Percentiles rank a stretch among this genome's conserved stretches.
Conservation (phyloP, 1,139 yeast genomes). For the Casaregolazyma lundiana region DNA sequence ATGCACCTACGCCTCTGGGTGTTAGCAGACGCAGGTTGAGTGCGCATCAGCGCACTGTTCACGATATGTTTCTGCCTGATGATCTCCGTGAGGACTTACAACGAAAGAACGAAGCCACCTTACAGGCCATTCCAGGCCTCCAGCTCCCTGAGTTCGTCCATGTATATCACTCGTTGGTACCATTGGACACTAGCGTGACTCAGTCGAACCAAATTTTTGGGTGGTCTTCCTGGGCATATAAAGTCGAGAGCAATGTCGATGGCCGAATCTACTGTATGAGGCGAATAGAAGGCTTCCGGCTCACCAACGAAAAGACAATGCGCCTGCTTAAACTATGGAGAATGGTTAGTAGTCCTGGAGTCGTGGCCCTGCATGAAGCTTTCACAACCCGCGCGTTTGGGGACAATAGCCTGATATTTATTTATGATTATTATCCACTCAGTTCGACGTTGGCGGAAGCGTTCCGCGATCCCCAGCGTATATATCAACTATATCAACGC, state of each 20-base stretch:
- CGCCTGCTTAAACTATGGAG: slow-evolving; percentile 51
- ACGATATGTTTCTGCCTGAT: slow-evolving; percentile 66
- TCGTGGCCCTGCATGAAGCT: slow-evolving; percentile 70
- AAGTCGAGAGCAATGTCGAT: slow-evolving; percentile 73
- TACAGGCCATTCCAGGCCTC: slow-evolving; percentile 61
- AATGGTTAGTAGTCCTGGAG: slow-evolving; percentile 46
- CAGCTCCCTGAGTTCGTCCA: slow-evolving; percentile 73
- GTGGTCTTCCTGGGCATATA: slow-evolving; percentile 60
- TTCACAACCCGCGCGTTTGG: slow-evolving; percentile 87
- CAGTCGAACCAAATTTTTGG: slow-evolving; percentile 54
- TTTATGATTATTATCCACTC: slow-evolving; percentile 67
- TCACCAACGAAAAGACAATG: slow-evolving; percentile 56
- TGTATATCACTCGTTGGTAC: slow-evolving; percentile 79
- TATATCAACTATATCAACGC: slow-evolving; percentile 17
- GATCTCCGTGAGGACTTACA: slow-evolving; percentile 69
- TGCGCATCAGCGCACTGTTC: slow-evolving; percentile 62
- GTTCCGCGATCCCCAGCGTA: slow-evolving; percentile 41
- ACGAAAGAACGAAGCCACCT: slow-evolving; percentile 72
- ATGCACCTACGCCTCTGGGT: slow-evolving; percentile 87
- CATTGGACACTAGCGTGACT: slow-evolving; percentile 64
- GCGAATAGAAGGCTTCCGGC: slow-evolving; percentile 60
- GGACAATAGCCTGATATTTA: slow-evolving; percentile 54
- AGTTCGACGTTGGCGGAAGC: slow-evolving; percentile 54
- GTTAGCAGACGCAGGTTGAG: slow-evolving; percentile 37
- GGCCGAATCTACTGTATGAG: slow-evolving; percentile 76